Base-by-base conservation (phyloP, 352 stramenopile species). In the Globisporangium mamillatum region DNA sequence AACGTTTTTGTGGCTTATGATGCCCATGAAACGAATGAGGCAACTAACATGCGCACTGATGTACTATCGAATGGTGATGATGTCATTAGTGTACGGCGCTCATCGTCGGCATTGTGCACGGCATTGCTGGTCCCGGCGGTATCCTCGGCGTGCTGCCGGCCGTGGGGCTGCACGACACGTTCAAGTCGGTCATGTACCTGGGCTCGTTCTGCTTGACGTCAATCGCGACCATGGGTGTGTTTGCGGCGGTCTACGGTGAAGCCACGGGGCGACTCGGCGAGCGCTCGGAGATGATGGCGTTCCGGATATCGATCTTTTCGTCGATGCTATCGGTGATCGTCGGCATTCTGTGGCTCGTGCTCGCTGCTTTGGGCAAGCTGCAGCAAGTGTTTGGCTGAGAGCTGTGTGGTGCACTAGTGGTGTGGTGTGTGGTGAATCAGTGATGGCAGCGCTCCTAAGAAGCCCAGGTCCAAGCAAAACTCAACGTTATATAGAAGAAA, bases 151-250 rank as follows among this genome's bases (percentile, higher is more conserved):
- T 98, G 34, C 82, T 98, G 38, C 93, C 0, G 86, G 44, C 93
- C 0, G 86, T 98, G 1, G 86, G 95, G 44, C 75, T 98, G 36
- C 88, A 96, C 66, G 75, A 97, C 69, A 84, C 76, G 36, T 41
- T 78, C 73, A 88, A 97, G 66, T 94, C 89, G 55, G 71, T 82
- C 44, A 77, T 91, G 66, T 98, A 98, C 76, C 71, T 98, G 32
- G 81, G 84, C 7, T 93, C 88, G 8, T 98, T 98, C 72, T 98
- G 92, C 69, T 38, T 90, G 4, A 94, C 80, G 44, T 93, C 80
- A 32, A 97, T 94, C 67, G 69, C 94, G 34, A 94, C 92, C 7
- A 98, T 98, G 93, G 93, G 92, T 25, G 60, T 82, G 0, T 98
- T 98, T 77, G 89, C 93, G 3, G 81, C 81, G 3, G 72, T 82